Base-by-base conservation (phyloP, 306 rosid genomes). In the Castanopsis chinensis region DNA sequence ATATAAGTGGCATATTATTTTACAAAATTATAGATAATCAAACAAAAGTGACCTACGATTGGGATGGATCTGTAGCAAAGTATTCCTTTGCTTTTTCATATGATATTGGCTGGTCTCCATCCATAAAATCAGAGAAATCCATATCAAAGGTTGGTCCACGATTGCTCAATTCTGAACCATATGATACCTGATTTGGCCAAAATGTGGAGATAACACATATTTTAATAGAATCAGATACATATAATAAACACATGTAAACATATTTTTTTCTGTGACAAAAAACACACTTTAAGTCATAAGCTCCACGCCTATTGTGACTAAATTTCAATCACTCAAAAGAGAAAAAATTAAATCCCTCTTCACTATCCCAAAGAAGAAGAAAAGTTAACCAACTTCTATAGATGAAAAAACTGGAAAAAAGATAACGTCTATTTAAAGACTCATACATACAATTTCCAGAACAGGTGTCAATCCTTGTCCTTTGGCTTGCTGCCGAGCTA, bases 111-210 rank as follows among this genome's bases (percentile, higher is more conserved):
- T 90, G 80, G 57, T 59, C 91, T 77, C 89, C 90, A 0, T 94
- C 98, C 92, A 89, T 82, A 86, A 94, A 94, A 86, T 94, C 98
- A 73, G 97, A 90, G 69, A 94, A 76, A 79, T 88, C 86, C 99
- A 95, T 95, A 89, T 95, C 99, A 79, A 95, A 92, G 15, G 99
- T 92, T 51, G 98, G 98, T 49, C 96, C 85, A 53, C 99, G 92
- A 71, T 95, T 92, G 87, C 99, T 74, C 85, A 95, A 78, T 71
- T 95, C 98, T 9, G 99, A 95, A 70, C 99, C 99, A 85, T 85
- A 95, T 21, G 99, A 95, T 58, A 95, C 99, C 99, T 95, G 86
- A 75, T 71, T 74, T 73, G 82, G 77, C 21, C 73, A 86, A 81
- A 55, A 80, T 67, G 68, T 20, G 20, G 76, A 63, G 60, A 81